Evolutionary conservation across 768 basidiomycete species (phyloP).

Genomic region (Macrocybe gigantea): DNA sequence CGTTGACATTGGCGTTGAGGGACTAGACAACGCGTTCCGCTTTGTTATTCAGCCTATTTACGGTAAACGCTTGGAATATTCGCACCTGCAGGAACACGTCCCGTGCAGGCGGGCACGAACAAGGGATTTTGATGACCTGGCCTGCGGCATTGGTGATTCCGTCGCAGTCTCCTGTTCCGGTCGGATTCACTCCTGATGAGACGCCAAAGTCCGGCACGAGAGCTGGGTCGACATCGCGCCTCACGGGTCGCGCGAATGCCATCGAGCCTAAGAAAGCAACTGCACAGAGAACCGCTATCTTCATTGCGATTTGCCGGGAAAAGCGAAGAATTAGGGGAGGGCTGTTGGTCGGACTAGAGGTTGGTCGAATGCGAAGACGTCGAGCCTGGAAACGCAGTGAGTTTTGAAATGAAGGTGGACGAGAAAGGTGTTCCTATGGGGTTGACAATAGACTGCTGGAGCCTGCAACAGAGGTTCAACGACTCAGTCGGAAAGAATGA

Average conservation of each 20-base stretch:
- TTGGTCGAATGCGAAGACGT: too few relatives aligned
- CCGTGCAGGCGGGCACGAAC: conserved; percentile 56
- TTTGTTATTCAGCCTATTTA: neutral
- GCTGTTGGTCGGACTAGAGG: too few relatives aligned
- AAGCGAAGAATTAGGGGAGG: too few relatives aligned
- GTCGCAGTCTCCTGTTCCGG: conserved; percentile 56
- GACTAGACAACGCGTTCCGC: conserved; percentile 15
- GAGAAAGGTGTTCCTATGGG: neutral
- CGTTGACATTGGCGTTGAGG: conserved; percentile 50
- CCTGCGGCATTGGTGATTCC: conserved; percentile 56
- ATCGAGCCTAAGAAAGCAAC: conserved; percentile 24
- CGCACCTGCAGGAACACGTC: conserved; percentile 44
- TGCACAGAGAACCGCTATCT: conserved; percentile 24
- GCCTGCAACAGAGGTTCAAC: conserved; percentile 11
- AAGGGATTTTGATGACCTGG: conserved; percentile 54
- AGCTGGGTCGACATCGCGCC: conserved; percentile 32
- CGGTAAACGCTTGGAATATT: conserved; percentile 8
- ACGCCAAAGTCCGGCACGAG: conserved; percentile 61
- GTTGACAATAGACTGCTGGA: conserved; percentile 8
- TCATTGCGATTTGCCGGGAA: conserved; percentile 15
- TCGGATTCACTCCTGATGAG: conserved; percentile 51
- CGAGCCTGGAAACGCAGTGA: neutral
- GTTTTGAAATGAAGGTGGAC: neutral
- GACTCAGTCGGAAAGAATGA: conserved; percentile 15
- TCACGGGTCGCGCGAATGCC: conserved; percentile 34